phyloP scores from a whole-genome alignment of 2,329 filamentous ascomycete genomes.

The Coleophoma eucalyptorum region DNA sequence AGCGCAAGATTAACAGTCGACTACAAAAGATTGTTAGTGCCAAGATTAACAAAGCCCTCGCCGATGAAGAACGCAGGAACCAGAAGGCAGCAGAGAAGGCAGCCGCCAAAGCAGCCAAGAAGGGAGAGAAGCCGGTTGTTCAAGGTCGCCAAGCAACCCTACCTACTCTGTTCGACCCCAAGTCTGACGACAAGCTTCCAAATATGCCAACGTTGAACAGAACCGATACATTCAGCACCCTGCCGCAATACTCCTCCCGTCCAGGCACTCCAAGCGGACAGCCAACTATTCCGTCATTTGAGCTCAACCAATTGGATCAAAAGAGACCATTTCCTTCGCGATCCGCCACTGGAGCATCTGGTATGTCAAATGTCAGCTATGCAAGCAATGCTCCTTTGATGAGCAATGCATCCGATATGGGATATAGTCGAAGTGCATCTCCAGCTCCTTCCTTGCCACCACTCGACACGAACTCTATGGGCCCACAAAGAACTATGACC shows the following conservation, averaged over 20 bases:
- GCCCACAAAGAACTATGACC: conserved; percentile 23
- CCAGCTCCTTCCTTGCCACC: conserved; percentile 23
- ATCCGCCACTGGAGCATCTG: conserved; percentile 51
- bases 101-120: conserved; percentile 42
- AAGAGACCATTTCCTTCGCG: conserved; percentile 44
- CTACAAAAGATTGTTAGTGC: conserved; percentile 78
- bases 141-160: conserved; percentile 62
- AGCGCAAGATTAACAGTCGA: conserved; percentile 83
- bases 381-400: conserved; percentile 62
- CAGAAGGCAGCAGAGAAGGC: conserved; percentile 43
- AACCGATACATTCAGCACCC: conserved; percentile 56
- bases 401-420: conserved; percentile 56
- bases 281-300: conserved; percentile 37
- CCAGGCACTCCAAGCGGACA: conserved; percentile 46
- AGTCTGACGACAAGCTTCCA: conserved; percentile 49
- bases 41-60: conserved; percentile 86
- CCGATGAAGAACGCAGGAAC: conserved; percentile 66
- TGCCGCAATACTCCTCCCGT: conserved; percentile 60
- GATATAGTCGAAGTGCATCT: conserved; percentile 31
- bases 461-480: conserved; percentile 13
- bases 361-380: conserved; percentile 49
- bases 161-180: conserved; percentile 53
- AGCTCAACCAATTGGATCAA: conserved; percentile 49
- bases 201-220: conserved; percentile 56
- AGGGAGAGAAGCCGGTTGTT: conserved; percentile 43